Percentiles rank a stretch among this genome's conserved stretches.
Conservation (phyloP, 1,284 basidiomycete species). For the Exobasidium cylindrosporum region DNA sequence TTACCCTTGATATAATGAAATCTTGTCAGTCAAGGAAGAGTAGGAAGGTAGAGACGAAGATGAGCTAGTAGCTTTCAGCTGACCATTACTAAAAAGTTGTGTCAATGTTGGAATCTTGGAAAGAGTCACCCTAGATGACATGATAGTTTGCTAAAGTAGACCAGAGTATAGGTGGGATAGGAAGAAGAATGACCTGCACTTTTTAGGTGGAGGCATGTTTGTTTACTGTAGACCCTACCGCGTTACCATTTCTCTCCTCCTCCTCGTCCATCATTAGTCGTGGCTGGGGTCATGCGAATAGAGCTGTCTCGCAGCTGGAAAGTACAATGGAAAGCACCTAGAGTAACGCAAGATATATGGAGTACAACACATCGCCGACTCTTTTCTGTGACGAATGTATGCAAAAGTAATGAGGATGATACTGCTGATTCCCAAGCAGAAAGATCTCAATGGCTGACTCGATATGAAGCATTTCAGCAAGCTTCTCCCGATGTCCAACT, state of each 20-base stretch:
- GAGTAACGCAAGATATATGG: too few relatives aligned
- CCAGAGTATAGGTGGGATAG: not conserved
- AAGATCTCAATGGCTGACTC: not conserved
- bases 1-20: constrained; percentile 7
- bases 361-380: too few relatives aligned
- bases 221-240: too few relatives aligned
- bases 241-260: too few relatives aligned
- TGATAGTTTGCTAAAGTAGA: not conserved
- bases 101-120: constrained; percentile 8
- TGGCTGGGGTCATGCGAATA: too few relatives aligned
- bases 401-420: not conserved
- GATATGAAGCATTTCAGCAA: not conserved
- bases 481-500: not conserved
- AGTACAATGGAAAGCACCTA: too few relatives aligned
- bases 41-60: not conserved
- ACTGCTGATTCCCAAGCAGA: not conserved
- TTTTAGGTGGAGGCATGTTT: too few relatives aligned
- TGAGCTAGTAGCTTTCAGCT: not conserved
- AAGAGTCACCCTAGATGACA: constrained; percentile 1
- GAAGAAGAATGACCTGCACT: too few relatives aligned
- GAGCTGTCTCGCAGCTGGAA: too few relatives aligned
- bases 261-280: too few relatives aligned
- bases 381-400: not conserved
- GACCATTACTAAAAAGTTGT: constrained; percentile 7
- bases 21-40: not conserved